Conservation (phyloP, 202 grass and related monocot genomes). For the Schoenoplectus triqueter region DNA sequence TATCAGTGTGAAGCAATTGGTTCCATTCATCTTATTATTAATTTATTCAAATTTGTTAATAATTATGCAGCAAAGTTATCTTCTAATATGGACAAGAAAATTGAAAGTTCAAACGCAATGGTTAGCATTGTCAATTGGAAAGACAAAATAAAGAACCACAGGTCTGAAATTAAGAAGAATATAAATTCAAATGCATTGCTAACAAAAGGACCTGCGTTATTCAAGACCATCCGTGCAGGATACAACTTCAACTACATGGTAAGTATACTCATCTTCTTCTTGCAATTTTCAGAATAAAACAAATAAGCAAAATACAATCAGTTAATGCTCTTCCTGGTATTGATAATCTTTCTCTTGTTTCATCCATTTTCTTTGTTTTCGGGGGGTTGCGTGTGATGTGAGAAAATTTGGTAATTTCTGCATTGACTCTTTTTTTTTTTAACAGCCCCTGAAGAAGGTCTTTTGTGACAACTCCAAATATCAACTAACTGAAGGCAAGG, state of each 20-base stretch:
- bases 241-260: neutral
- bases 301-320: slow-evolving; percentile 3
- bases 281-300: neutral
- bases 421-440: neutral
- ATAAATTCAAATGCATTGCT: neutral
- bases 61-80: neutral
- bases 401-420: too few relatives aligned
- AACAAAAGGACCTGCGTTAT: neutral
- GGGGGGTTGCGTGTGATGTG: too few relatives aligned
- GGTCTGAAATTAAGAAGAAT: neutral
- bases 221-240: neutral
- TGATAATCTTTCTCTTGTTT: too few relatives aligned
- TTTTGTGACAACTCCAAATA: slow-evolving; percentile 4
- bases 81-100: slow-evolving; percentile 3
- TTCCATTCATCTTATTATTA: neutral
- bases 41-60: neutral
- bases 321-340: neutral
- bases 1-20: neutral
- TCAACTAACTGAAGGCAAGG: neutral
- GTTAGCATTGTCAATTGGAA: neutral
- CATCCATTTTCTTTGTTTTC: too few relatives aligned
- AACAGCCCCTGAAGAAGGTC: neutral
- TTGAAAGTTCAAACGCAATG: neutral
- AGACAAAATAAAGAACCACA: neutral
- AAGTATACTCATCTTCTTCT: neutral